phyloP scores from a whole-genome alignment of 1,139 yeast genomes.

The Taiozyma sp. region DNA sequence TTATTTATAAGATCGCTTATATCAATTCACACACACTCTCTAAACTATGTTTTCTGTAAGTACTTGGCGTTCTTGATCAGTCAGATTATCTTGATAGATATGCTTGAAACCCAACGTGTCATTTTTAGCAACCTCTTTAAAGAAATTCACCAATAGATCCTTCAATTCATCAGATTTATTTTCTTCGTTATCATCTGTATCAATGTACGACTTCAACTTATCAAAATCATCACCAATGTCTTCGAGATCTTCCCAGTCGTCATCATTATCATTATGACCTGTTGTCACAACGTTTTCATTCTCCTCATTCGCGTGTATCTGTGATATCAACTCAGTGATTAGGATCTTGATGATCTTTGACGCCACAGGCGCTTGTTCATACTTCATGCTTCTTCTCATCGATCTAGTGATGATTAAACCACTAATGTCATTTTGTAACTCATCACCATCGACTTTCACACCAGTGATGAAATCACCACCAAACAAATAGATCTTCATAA shows the following conservation, averaged over 20 bases:
- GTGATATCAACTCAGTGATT: conserved; percentile 62
- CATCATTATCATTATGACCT: conserved; percentile 37
- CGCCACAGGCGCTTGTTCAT: conserved; percentile 61
- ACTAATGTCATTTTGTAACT: conserved; percentile 38
- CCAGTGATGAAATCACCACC: conserved; percentile 34
- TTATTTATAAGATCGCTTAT: background rate
- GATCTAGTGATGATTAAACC: conserved; percentile 77
- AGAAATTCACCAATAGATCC: conserved; percentile 49
- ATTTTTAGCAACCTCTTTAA: conserved; percentile 54
- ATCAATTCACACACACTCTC: conserved; percentile 7
- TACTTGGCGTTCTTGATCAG: conserved; percentile 51
- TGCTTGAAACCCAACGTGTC: conserved; percentile 49
- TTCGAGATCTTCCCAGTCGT: conserved; percentile 81
- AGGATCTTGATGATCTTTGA: conserved; percentile 69
- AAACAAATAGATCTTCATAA: conserved; percentile 56
- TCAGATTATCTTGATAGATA: conserved; percentile 42
- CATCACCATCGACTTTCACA: conserved; percentile 69
- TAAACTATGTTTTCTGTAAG: conserved; percentile 40
- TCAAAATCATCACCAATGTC: conserved; percentile 28
- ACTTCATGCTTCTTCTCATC: conserved; percentile 60
- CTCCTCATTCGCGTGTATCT: conserved; percentile 29
- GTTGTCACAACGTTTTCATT: conserved; percentile 19
- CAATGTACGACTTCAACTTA: conserved; percentile 19
- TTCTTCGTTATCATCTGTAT: conserved; percentile 12
- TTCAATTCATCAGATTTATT: conserved; percentile 32